Evolutionary conservation across 2,329 filamentous ascomycete species (phyloP), one percentile per base, ranked within the genome.

Genomic region (Hawksworthiomyces lignivorus): DNA sequence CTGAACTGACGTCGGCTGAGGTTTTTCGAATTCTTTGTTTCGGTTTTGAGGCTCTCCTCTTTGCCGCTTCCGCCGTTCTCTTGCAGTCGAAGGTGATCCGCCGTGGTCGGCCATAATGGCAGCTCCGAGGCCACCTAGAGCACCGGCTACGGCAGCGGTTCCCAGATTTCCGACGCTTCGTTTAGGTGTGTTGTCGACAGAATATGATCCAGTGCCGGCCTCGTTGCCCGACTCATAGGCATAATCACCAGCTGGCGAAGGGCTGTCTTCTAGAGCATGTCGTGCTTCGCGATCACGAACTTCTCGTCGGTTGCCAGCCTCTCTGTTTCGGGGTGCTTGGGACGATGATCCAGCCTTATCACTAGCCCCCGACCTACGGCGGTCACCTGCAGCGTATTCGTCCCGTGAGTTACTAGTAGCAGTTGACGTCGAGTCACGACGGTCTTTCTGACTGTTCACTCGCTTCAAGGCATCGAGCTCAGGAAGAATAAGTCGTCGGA

Each of bases 391-490:
- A 29, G 34, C 36, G 29, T 66, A 56, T 5, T 78, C 75, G 34
- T 78, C 74, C 46, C 66, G 62, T 7, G 75, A 78, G 7, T 62
- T 75, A 20, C 65, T 70, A 24, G 72, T 76, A 15, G 65, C 70
- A 21, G 71, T 77, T 2, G 74, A 79, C 34, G 63, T 72, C 24
- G 85, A 89, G 44, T 80, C 82, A 42, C 77, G 77, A 10, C 77
- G 77, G 53, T 79, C 82, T 50, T 83, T 75, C 48, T 83, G 82
- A 60, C 86, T 89, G 59, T 90, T 85, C 56, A 95, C 88, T 54
- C 89, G 80, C 61, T 95, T 96, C 41, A 98, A 69, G 9, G 88
- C 87, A 53, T 87, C 90, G 33, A 98, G 71, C 61, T 98, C 90
- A 0, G 92, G 92, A 3, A 98, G 66, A 40, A 96, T 94, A 37